Conservation (phyloP, 2,329 filamentous ascomycete genomes). For the Venturia asperata region DNA sequence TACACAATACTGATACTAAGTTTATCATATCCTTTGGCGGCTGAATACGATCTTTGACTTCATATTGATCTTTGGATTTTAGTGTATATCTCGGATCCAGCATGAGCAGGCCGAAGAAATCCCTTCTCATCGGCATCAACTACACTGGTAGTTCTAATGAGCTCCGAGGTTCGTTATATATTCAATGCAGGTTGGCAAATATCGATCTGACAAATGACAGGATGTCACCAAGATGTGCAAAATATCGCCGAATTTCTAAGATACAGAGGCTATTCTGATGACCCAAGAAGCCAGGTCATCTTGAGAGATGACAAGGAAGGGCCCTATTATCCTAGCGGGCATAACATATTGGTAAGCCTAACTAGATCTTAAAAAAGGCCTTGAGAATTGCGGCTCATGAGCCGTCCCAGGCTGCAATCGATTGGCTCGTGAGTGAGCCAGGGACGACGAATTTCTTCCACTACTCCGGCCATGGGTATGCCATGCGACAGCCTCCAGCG, state of each 20-base stretch:
- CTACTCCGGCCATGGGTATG: slow-evolving; percentile 50
- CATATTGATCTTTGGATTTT: background rate
- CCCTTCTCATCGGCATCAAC: slow-evolving; percentile 49
- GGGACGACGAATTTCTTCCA: slow-evolving; percentile 49
- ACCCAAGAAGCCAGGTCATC: slow-evolving; percentile 29
- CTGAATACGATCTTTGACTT: background rate
- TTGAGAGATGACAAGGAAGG: slow-evolving; percentile 36
- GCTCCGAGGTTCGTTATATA: slow-evolving; percentile 32
- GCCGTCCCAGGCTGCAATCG: slow-evolving; percentile 34
- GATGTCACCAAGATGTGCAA: slow-evolving; percentile 43
- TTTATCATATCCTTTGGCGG: background rate
- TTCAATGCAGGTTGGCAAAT: background rate
- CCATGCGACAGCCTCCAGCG: slow-evolving; percentile 34
- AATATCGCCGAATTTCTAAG: slow-evolving; percentile 43
- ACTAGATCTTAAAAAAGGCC: background rate
- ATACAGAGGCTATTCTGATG: slow-evolving; percentile 39
- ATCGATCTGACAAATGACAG: background rate
- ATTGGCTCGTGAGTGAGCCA: slow-evolving; percentile 50
- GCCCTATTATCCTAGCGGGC: slow-evolving; percentile 35
- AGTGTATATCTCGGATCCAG: no score
- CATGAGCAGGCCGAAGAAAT: slow-evolving; percentile 30
- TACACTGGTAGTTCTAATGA: slow-evolving; percentile 40
- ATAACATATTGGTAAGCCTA: slow-evolving; percentile 31
- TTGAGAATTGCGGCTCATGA: background rate
- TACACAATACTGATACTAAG: background rate